These are phyloP conservation scores for Lyophyllum shimeji DNA, from an alignment of 768 basidiomycete species.

Conservation along the genomic window DNA sequence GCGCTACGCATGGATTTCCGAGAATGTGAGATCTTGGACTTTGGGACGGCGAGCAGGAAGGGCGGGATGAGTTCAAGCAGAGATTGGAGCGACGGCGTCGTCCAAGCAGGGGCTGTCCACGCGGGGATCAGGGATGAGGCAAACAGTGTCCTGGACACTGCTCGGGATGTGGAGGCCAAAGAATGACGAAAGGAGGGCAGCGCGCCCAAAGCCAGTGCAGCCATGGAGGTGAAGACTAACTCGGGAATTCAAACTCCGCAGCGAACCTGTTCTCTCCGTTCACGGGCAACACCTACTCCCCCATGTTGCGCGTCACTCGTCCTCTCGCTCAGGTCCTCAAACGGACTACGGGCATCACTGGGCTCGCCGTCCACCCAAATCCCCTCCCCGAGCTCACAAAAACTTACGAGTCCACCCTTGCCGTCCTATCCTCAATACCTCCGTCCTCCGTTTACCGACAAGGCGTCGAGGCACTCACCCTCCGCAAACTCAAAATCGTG, in stretches of 20 bases:
- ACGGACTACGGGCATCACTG: conserved; percentile 82
- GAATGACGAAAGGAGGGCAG: conserved; percentile 17
- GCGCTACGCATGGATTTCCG: conserved; percentile 93
- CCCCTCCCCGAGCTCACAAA: conserved; percentile 77
- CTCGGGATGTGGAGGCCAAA: conserved; percentile 12
- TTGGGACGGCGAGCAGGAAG: conserved; percentile 89
- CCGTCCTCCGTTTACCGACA: conserved; percentile 85
- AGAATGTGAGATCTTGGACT: conserved; percentile 91
- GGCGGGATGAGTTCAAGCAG: conserved; percentile 79
- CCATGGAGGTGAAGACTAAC: conserved; percentile 29
- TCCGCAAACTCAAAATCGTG: conserved; percentile 73
- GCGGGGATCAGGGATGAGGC: conserved; percentile 17
- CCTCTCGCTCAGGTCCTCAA: conserved; percentile 71
- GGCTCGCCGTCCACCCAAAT: conserved; percentile 79
- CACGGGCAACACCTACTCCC: conserved; percentile 3
- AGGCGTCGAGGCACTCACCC: conserved; percentile 82
- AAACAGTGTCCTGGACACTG: conserved; percentile 11
- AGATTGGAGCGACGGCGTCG: conserved; percentile 40
- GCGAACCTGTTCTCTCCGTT: conserved; percentile 15
- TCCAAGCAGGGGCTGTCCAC: conserved; percentile 29
- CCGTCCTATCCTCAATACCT: conserved; percentile 70
- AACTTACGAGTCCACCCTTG: conserved; percentile 79
- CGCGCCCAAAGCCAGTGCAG: conserved; percentile 28
- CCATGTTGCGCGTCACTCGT: conserved; percentile 77
- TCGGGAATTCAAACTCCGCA: conserved; percentile 40